Conservation (phyloP, 228 moss, liverwort and hornwort species). For the Sphagnum magellanicum region DNA sequence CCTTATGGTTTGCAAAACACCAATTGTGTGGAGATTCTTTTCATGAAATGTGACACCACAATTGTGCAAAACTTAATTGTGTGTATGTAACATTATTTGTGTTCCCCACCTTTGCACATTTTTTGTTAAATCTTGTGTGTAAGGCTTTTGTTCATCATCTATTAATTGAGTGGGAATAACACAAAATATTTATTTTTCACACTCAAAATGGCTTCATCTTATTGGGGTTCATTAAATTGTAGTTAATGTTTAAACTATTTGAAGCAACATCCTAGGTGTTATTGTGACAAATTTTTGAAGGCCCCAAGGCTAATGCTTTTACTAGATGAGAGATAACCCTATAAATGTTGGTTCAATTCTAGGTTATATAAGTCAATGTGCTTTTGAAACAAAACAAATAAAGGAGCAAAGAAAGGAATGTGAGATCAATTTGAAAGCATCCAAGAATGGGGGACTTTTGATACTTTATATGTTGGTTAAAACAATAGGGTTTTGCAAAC, state of each 20-base stretch:
- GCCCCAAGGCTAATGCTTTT: conserved; percentile 74
- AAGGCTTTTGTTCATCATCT: no score
- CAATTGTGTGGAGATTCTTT: conserved; percentile 58
- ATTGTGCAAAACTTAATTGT: conserved; percentile 93
- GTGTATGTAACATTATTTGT: conserved; percentile 39
- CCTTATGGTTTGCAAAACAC: conserved; percentile 40
- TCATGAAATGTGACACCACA: conserved; percentile 69
- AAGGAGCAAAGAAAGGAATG: conserved; percentile 59
- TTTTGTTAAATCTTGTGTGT: neutral
- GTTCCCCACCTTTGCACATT: neutral
- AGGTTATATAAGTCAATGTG: conserved; percentile 73
- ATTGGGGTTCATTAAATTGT: neutral
- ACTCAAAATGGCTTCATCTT: neutral
- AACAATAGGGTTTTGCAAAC: neutral
- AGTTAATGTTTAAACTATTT: conserved; percentile 75
- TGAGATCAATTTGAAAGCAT: neutral
- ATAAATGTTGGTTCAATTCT: conserved; percentile 85
- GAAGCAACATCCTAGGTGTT: conserved; percentile 59
- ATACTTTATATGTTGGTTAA: neutral
- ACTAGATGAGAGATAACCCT: conserved; percentile 46
- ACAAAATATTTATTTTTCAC: no score
- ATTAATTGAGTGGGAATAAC: neutral
- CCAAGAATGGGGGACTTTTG: neutral
- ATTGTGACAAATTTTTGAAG: conserved; percentile 50
- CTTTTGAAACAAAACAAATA: conserved; percentile 63